Conservation (phyloP, 2,329 filamentous ascomycete species). For the Pseudopithomyces chartarum region DNA sequence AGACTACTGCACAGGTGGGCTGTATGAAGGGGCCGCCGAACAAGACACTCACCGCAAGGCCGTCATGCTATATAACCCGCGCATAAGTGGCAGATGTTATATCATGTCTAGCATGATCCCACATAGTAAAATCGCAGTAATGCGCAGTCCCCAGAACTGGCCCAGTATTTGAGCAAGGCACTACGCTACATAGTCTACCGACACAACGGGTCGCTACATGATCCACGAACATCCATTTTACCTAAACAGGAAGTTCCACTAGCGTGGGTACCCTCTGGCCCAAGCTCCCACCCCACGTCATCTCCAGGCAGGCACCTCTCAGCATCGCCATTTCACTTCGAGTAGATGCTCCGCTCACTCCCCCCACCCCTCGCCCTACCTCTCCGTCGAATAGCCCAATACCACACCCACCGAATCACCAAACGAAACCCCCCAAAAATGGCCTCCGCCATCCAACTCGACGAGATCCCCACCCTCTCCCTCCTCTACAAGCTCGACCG, state of each 20-base stretch:
- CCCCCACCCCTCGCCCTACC: background rate
- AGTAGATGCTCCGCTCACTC: background rate
- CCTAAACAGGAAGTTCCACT: background rate
- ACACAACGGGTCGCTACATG: background rate
- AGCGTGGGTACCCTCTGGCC: background rate
- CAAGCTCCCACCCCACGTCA: slow-evolving; percentile 3
- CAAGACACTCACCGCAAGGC: too few species aligned
- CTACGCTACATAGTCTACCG: too few species aligned
- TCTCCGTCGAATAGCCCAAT: background rate
- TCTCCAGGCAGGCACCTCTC: background rate
- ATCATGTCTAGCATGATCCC: too few species aligned
- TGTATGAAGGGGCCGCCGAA: too few species aligned
- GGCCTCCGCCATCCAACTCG: slow-evolving; percentile 42
- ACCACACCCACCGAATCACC: background rate
- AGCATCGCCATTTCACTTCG: background rate
- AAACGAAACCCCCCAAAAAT: slow-evolving; percentile 18
- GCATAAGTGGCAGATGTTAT: too few species aligned
- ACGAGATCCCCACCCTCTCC: slow-evolving; percentile 66
- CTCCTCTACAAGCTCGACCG: slow-evolving; percentile 67
- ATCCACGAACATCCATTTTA: background rate
- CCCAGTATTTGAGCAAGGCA: too few species aligned
- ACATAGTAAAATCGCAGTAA: too few species aligned
- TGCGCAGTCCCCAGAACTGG: too few species aligned
- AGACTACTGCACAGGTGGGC: too few species aligned
- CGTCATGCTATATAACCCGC: too few species aligned